Percentiles rank a stretch among this genome's conserved stretches.
These are phyloP conservation scores for Puccinia sorghi DNA, from an alignment of 1,284 basidiomycete species.

Conservation along the genomic window DNA sequence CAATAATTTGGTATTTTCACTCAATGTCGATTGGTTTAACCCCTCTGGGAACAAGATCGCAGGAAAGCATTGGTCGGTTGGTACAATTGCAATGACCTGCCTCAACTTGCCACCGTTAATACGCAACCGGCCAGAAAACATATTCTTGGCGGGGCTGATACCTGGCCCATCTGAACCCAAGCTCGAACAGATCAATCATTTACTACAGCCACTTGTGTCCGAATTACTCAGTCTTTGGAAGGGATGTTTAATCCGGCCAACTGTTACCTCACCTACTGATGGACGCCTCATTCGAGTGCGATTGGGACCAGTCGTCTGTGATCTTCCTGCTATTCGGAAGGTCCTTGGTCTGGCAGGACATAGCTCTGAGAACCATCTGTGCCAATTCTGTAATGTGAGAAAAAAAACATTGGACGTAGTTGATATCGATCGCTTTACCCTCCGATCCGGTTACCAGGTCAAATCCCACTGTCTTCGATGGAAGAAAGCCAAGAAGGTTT, in stretches of 20 bases:
- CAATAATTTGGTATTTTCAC: slow-evolving; percentile 13
- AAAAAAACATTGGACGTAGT: neutral
- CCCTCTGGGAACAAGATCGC: slow-evolving; percentile 21
- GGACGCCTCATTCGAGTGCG: slow-evolving; percentile 24
- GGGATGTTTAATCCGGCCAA: neutral
- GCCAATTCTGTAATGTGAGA: slow-evolving; percentile 8
- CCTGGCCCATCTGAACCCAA: slow-evolving; percentile 33
- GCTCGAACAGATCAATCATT: slow-evolving; percentile 50
- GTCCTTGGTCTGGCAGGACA: slow-evolving; percentile 33
- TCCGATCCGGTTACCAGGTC: neutral
- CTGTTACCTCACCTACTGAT: neutral
- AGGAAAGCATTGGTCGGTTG: slow-evolving; percentile 24
- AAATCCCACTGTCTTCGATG: slow-evolving; percentile 11
- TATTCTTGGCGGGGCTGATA: slow-evolving; percentile 34
- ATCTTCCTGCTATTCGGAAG: slow-evolving; percentile 38
- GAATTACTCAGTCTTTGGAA: slow-evolving; percentile 7
- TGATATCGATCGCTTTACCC: neutral
- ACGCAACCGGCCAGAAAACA: slow-evolving; percentile 13
- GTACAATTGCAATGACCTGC: slow-evolving; percentile 15
- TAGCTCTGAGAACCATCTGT: slow-evolving; percentile 1
- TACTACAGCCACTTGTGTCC: slow-evolving; percentile 57
- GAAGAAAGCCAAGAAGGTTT: slow-evolving; percentile 27
- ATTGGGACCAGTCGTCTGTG: slow-evolving; percentile 28
- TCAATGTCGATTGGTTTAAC: slow-evolving; percentile 42
- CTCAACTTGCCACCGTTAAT: slow-evolving; percentile 18